A percentile compares a stretch with the other conserved stretches of the same genome.
These are phyloP conservation scores for Chenopodium formosanum DNA, from an alignment of 148 eudicot species.

Conservation along the genomic window DNA sequence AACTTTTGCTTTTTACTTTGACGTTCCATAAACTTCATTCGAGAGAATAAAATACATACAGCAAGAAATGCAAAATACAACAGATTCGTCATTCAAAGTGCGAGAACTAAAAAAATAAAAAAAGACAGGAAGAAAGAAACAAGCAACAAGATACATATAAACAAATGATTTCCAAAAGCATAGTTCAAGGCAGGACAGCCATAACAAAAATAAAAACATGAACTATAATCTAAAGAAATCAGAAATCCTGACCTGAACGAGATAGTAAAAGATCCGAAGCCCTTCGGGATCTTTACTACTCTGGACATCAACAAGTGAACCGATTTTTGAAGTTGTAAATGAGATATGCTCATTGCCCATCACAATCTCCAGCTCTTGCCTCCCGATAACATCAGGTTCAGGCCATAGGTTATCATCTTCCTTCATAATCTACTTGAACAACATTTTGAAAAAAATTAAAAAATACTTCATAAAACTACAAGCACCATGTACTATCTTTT, in stretches of 20 bases:
- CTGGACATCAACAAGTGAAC: constrained; percentile 90
- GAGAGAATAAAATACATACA: not conserved
- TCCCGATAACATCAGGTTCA: constrained; percentile 77
- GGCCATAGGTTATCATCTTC: constrained; percentile 87
- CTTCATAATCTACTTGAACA: constrained; percentile 59
- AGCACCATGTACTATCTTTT: not conserved
- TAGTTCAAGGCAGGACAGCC: not conserved
- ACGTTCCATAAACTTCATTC: not conserved
- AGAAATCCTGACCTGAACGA: constrained; percentile 58
- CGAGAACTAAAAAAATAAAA: not conserved
- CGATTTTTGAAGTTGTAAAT: constrained; percentile 85
- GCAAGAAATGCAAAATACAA: not conserved
- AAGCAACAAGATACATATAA: not conserved
- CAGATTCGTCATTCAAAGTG: not conserved
- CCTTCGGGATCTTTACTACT: constrained; percentile 89
- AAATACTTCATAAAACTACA: not conserved
- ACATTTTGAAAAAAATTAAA: not conserved
- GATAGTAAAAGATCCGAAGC: constrained; percentile 80
- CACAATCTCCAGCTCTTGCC: constrained; percentile 89
- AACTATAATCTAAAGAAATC: not conserved
- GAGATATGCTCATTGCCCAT: constrained; percentile 89
- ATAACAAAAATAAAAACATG: not conserved
- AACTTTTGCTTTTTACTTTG: not conserved
- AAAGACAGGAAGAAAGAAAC: not conserved
- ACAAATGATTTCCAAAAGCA: not conserved